Evolutionary conservation across 129 eudicot genomes (phyloP).

Genomic region (Ambrosia trifida): DNA sequence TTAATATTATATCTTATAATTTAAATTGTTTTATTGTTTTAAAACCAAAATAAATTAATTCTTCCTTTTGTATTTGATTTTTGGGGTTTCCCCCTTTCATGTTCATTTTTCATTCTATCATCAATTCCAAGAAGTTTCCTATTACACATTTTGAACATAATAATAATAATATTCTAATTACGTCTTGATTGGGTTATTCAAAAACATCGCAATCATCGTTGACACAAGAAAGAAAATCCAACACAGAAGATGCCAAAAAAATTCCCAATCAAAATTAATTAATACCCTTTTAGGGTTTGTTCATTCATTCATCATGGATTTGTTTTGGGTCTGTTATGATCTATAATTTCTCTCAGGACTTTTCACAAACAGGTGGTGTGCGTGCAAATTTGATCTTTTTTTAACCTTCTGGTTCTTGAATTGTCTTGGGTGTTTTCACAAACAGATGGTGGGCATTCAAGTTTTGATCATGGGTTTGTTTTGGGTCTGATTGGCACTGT

Average conservation of each 20-base stretch:
- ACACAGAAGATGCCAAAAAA: constrained; percentile 7
- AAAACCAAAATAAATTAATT: background rate
- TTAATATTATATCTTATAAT: too few relatives aligned
- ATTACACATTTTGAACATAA: constrained; percentile 22
- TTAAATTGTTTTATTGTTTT: background rate
- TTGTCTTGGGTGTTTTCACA: constrained; percentile 33
- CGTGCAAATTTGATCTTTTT: constrained; percentile 20
- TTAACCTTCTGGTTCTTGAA: too few relatives aligned
- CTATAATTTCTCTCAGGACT: constrained; percentile 9
- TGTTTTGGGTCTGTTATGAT: constrained; percentile 4
- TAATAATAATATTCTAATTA: constrained; percentile 17
- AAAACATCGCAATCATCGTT: constrained; percentile 17
- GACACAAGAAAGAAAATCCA: background rate
- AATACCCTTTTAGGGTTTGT: background rate
- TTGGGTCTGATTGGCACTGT: constrained; percentile 4
- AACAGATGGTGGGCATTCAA: constrained; percentile 47
- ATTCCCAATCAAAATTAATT: constrained; percentile 3
- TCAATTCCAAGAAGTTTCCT: constrained; percentile 25
- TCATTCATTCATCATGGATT: constrained; percentile 8
- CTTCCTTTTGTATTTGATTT: background rate
- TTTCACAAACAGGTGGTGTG: constrained; percentile 54
- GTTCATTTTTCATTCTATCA: constrained; percentile 14
- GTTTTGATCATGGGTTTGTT: background rate
- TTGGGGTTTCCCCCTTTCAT: constrained; percentile 25
- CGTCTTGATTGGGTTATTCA: constrained; percentile 45